Evolutionary conservation across 2,329 filamentous ascomycete genomes (phyloP), one percentile per base, ranked within the genome.

Genomic region (Neofusicoccum laricinum): DNA sequence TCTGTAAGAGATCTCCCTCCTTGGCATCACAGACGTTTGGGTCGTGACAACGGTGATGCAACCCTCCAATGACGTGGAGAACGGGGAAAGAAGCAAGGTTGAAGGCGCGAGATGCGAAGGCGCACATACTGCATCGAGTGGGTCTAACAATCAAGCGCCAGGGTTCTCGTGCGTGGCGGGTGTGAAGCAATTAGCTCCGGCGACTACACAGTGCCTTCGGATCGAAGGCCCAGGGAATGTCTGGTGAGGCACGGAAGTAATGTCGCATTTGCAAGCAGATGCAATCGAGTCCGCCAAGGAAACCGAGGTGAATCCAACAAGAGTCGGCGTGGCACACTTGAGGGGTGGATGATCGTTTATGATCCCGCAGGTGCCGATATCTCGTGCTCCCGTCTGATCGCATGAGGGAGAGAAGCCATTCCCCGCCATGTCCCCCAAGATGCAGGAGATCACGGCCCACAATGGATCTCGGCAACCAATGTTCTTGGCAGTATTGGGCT

Each of bases 401-500:
- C 30, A 10, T 8, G 38, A n/a, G 7, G 21, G 19, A 43, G 36
- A 25, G 30, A 12, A 36, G 25, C 30, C n/a, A 8, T 15, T 3
- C 17, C 32, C 15, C 40, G 30, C 34, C 30, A 19, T 7, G 19
- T 36, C 7, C 14, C 25, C 30, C 38, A 48, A 45, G 25, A 68
- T 68, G 66, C 46, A 61, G 12, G 46, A 65, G 36, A 66, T 69
- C 53, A 68, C 68, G 17, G 65, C 64, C 53, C 40, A 61, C 7
- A 67, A 70, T 63, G 63, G 65, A 15, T 69, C 69, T 10, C 64
- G 69, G n/a, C 69, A 70, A 36, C 68, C 68, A 2, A 68, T 69
- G 65, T 69, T 70, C 32, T 48, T 70, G n/a, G 64, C 65, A 11
- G 59, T 61, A 3, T 66, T 67, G 57, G 67, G 65, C 7, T 17